Conservation (phyloP, 2,329 filamentous ascomycete genomes). For the Epichloe bromicola region DNA sequence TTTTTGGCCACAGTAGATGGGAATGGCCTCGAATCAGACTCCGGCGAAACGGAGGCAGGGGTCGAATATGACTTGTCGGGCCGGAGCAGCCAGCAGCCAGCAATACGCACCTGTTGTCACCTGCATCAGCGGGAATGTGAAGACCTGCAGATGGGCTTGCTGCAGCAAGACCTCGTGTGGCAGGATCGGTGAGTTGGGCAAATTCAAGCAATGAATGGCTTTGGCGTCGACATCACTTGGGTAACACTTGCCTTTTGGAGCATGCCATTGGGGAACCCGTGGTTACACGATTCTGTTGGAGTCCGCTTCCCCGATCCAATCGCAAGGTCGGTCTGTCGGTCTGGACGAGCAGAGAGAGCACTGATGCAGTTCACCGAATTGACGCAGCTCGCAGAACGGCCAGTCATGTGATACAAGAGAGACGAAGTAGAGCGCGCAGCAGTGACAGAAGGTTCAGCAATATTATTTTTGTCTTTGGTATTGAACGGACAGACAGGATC, state of each 20-base stretch:
- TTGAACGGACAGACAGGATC: not conserved
- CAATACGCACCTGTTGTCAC: not conserved
- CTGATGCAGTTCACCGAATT: not conserved
- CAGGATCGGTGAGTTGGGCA: slow-evolving; percentile 1
- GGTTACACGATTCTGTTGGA: not conserved
- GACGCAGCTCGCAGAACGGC: not conserved
- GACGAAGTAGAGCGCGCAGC: not conserved
- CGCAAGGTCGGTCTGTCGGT: not conserved
- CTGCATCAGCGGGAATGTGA: not conserved
- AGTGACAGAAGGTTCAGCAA: not conserved
- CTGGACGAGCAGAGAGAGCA: not conserved
- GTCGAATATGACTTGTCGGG: not conserved
- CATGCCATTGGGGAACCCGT: not conserved
- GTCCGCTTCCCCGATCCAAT: not conserved
- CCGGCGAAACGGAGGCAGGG: too few relatives aligned
- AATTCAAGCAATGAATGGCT: not conserved
- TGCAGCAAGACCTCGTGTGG: not conserved
- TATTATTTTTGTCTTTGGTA: slow-evolving; percentile 1
- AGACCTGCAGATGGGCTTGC: slow-evolving; percentile 2
- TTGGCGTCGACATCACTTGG: not conserved
- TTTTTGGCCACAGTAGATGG: not conserved
- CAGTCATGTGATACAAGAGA: not conserved
- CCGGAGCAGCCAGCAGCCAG: too few relatives aligned
- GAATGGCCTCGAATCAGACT: too few relatives aligned
- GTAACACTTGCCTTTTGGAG: not conserved